phyloP scores from a whole-genome alignment of 306 rosid species.

The Hippophae gyantsensis region DNA sequence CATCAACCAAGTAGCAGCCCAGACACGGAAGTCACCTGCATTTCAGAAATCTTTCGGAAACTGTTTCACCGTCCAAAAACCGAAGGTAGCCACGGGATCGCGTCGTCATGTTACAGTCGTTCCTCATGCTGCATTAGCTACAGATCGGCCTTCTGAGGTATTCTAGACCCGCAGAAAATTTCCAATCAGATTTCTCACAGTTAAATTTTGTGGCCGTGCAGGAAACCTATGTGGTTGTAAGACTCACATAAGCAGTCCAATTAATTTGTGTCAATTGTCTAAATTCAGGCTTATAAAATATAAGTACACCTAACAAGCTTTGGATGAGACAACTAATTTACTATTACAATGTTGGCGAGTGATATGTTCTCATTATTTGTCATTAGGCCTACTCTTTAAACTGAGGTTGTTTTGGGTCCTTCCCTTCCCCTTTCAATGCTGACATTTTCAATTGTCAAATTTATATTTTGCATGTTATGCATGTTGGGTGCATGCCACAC shows the following conservation, averaged over 20 bases:
- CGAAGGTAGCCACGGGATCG: slow-evolving; percentile 38
- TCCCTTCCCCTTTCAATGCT: no score
- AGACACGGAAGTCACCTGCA: slow-evolving; percentile 27
- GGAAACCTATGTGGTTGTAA: background rate
- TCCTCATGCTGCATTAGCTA: slow-evolving; percentile 57
- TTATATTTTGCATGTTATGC: no score
- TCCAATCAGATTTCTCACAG: background rate
- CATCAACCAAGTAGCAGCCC: slow-evolving; percentile 37
- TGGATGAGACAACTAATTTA: no score
- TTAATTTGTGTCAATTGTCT: background rate
- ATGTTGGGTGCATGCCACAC: no score
- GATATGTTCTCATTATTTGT: no score
- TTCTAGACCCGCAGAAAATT: background rate
- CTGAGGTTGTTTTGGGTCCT: no score
- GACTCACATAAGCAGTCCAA: background rate
- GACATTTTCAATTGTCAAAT: no score
- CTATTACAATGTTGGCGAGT: no score
- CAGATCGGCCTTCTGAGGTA: slow-evolving; percentile 53
- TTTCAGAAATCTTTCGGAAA: slow-evolving; percentile 52
- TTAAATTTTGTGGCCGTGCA: background rate
- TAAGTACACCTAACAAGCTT: no score
- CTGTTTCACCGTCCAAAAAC: slow-evolving; percentile 34
- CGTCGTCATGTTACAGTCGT: slow-evolving; percentile 11
- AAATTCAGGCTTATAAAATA: no score
- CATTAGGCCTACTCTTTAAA: no score